Conservation (phyloP, 106 monocot species). For the Narthecium ossifragum region DNA sequence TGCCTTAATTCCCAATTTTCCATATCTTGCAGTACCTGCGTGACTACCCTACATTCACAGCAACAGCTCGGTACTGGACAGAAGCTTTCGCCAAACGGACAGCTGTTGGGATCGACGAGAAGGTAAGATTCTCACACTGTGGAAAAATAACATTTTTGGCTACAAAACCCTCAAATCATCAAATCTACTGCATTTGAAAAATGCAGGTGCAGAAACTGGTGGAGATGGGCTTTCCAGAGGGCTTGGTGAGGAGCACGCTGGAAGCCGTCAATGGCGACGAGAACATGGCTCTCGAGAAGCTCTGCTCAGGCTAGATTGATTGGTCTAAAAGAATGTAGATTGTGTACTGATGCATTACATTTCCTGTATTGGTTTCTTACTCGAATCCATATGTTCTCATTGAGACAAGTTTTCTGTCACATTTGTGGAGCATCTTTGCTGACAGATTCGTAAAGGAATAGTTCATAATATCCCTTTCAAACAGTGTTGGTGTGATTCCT, state of each 20-base stretch:
- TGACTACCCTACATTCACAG: slow-evolving; percentile 61
- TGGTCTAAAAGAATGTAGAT: not conserved
- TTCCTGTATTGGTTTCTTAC: not conserved
- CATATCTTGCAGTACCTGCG: slow-evolving; percentile 61
- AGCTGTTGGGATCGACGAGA: slow-evolving; percentile 75
- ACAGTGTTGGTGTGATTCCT: too few species aligned
- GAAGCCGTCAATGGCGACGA: slow-evolving; percentile 88
- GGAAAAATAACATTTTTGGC: not conserved
- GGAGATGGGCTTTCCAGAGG: slow-evolving; percentile 94
- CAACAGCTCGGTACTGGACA: slow-evolving; percentile 92
- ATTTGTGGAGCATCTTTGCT: too few species aligned
- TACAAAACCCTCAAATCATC: too few species aligned
- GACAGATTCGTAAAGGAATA: too few species aligned
- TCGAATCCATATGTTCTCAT: too few species aligned
- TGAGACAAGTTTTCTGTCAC: too few species aligned
- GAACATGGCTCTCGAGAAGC: slow-evolving; percentile 86
- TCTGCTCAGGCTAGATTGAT: slow-evolving; percentile 46
- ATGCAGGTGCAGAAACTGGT: slow-evolving; percentile 82
- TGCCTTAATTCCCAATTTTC: not conserved
- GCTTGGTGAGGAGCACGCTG: slow-evolving; percentile 56
- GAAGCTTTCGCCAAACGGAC: slow-evolving; percentile 84
- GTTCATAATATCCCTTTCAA: too few species aligned
- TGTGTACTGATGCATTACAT: not conserved
- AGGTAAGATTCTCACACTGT: slow-evolving; percentile 33
- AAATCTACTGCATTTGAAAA: too few species aligned